Conservation (phyloP, 306 rosid genomes). For the Fragaria iinumae region DNA sequence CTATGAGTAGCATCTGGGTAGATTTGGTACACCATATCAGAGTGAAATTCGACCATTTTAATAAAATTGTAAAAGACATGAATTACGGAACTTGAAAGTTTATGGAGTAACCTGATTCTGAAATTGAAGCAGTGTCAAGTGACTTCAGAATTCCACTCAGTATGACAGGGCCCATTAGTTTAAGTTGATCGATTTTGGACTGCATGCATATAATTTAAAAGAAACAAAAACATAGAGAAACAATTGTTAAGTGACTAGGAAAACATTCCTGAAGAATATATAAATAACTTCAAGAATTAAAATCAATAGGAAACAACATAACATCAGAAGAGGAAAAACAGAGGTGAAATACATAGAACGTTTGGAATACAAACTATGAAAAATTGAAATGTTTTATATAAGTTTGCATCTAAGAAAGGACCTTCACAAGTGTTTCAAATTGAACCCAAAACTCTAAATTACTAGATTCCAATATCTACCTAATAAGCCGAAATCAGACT, state of each 20-base stretch:
- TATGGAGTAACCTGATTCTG: constrained; percentile 60
- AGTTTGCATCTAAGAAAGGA: not conserved
- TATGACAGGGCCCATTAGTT: constrained; percentile 91
- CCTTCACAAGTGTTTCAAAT: not conserved
- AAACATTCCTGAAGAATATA: not conserved
- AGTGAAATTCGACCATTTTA: constrained; percentile 11
- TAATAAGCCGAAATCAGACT: not conserved
- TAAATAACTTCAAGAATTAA: not conserved
- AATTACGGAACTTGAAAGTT: constrained; percentile 11
- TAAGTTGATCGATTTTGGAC: constrained; percentile 84
- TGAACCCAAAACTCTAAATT: not conserved
- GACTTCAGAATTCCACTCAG: constrained; percentile 88
- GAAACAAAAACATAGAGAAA: constrained; percentile 13
- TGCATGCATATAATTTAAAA: constrained; percentile 41
- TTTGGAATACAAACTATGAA: not conserved
- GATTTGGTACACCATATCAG: constrained; percentile 28
- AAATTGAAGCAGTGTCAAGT: constrained; percentile 69
- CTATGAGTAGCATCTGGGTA: constrained; percentile 65
- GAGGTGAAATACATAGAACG: not conserved
- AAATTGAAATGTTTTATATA: not conserved
- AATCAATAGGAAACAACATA: not conserved
- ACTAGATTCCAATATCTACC: not conserved
- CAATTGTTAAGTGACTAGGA: not conserved
- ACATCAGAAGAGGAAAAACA: not conserved
- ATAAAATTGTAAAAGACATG: constrained; percentile 17